Conservation (phyloP, 1,139 yeast species). For the Saccharomyces hybrid region DNA sequence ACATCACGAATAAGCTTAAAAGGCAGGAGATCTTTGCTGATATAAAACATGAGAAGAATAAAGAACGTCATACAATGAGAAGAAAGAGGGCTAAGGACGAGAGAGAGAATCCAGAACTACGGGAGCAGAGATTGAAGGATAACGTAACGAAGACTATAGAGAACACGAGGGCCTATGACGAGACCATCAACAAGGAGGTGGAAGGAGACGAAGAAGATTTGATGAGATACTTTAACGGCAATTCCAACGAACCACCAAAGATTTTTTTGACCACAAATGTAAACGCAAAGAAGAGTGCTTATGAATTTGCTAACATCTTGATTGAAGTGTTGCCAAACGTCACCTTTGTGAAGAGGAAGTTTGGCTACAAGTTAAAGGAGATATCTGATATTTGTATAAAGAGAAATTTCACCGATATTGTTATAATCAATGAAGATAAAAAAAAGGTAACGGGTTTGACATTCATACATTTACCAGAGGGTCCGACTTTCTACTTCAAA, state of each 20-base stretch:
- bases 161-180: slow-evolving; percentile 81
- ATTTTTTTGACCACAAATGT: slow-evolving; percentile 84
- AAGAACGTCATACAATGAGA: slow-evolving; percentile 69
- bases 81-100: slow-evolving; percentile 78
- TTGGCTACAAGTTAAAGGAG: slow-evolving; percentile 74
- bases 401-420: slow-evolving; percentile 77
- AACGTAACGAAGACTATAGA: slow-evolving; percentile 88
- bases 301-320: slow-evolving; percentile 81
- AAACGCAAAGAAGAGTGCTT: slow-evolving; percentile 77
- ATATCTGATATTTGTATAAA: slow-evolving; percentile 77
- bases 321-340: slow-evolving; percentile 81
- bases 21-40: slow-evolving; percentile 75
- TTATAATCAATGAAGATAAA: slow-evolving; percentile 89
- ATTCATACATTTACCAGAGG: slow-evolving; percentile 85
- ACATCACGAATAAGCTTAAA: slow-evolving; percentile 64
- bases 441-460: slow-evolving; percentile 87
- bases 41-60: slow-evolving; percentile 66
- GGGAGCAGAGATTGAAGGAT: slow-evolving; percentile 66
- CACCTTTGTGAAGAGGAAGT: slow-evolving; percentile 79
- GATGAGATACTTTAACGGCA: slow-evolving; percentile 23
- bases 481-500: slow-evolving; percentile 90
- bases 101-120: slow-evolving; percentile 69
- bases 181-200: slow-evolving; percentile 57
- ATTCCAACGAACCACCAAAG: slow-evolving; percentile 48
- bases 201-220: slow-evolving; percentile 72